Base-by-base conservation (phyloP, 75 land plant genomes). In the Azolla pinnata region DNA sequence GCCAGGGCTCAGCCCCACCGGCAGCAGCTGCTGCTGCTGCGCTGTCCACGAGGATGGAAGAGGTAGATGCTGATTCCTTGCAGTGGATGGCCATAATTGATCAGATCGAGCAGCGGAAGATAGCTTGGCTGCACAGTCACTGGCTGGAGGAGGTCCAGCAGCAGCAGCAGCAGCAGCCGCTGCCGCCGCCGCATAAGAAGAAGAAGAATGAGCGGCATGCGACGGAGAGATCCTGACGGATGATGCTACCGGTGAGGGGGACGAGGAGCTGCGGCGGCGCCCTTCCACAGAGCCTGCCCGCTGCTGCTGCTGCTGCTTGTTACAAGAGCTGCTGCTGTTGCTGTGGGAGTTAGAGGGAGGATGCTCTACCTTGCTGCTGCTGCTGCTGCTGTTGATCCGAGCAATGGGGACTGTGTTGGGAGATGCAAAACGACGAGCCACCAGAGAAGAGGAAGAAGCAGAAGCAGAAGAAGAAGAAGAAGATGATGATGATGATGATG, bases 81-180 rank as follows among this genome's bases (percentile, higher is more conserved):
- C n/a, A 66, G 81, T 82, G 29, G 93, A 82, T 18, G 92, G 86
- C 67, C 92, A 90, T 71, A 90, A 76, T 35, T 79, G 70, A n/a
- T 77, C 90, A 58, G 77, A 32, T 69, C 54, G 25, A 24, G 29
- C 54, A 56, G 42, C 35, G n/a, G n/a, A n/a, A n/a, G n/a, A n/a
- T n/a, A n/a, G n/a, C 30, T 77, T 33, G 64, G 57, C 29, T 27
- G 69, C 56, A 9, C 81, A 71, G 18, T 73, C 70, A 20, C 72
- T 32, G 21, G 73, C 55, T 9, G 65, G 61, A 1, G 65, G 17
- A 1, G 79, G 73, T 1, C 60, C 66, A 5, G 71, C 30, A 27
- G 32, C 12, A 12, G 60, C 26, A 52, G 66, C 56, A 35, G 7
- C 67, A 75, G 38, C 72, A 16, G 21, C 40, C 67, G 19, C 44